phyloP scores from a whole-genome alignment of 2,329 filamentous ascomycete genomes.

The Scleromitrula shiraiana region DNA sequence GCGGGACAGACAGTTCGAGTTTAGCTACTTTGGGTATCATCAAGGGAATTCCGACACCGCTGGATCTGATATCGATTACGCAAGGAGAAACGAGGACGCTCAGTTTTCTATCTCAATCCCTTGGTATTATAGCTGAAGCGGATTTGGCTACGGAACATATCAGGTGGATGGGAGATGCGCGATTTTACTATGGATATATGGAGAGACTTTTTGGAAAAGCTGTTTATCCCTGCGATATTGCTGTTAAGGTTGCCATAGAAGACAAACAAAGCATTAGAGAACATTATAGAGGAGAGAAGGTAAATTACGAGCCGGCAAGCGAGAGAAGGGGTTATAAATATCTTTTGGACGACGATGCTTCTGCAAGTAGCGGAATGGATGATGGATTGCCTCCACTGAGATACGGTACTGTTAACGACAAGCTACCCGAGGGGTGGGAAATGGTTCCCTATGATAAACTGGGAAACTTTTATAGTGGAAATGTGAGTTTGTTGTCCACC shows the following conservation, averaged over 20 bases:
- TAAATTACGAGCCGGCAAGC: conserved; percentile 22
- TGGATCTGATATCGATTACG: conserved; percentile 84
- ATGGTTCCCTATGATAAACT: conserved; percentile 66
- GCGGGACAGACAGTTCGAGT: conserved; percentile 68
- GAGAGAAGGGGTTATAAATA: conserved; percentile 25
- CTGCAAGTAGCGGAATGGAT: conserved; percentile 25
- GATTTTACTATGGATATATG: conserved; percentile 83
- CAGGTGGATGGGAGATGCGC: conserved; percentile 81
- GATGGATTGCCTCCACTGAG: conserved; percentile 61
- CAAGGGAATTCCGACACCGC: conserved; percentile 74
- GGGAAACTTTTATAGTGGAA: conserved; percentile 90
- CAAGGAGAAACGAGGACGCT: conserved; percentile 67
- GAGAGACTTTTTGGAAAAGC: conserved; percentile 66
- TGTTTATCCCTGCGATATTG: conserved; percentile 82
- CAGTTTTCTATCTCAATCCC: conserved; percentile 83
- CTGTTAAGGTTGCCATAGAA: conserved; percentile 72
- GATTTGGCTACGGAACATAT: conserved; percentile 87
- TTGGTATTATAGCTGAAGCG: conserved; percentile 83
- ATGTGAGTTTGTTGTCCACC: conserved; percentile 44
- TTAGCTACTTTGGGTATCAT: conserved; percentile 75
- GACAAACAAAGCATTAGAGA: conserved; percentile 67
- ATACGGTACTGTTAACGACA: conserved; percentile 73
- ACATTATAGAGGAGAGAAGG: conserved; percentile 53
- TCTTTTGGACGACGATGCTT: conserved; percentile 29
- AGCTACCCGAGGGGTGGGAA: conserved; percentile 71